These are phyloP conservation scores for Grammothele lineata DNA, from an alignment of 768 basidiomycete species.

Conservation along the genomic window DNA sequence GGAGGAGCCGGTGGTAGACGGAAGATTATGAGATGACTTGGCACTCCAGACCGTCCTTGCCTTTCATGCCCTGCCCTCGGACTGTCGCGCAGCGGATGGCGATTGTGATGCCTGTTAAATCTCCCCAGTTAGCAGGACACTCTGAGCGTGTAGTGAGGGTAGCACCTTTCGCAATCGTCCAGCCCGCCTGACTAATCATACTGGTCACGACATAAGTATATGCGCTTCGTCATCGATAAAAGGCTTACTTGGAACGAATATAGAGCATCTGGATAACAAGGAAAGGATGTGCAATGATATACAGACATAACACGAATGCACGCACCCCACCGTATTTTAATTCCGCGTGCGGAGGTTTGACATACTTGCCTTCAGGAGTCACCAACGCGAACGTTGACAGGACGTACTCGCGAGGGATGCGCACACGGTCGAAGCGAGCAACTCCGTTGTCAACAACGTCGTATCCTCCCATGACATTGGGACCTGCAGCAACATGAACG, in stretches of 20 bases:
- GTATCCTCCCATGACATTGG: slow-evolving; percentile 49
- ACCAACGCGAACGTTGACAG: slow-evolving; percentile 70
- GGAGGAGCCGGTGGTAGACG: slow-evolving; percentile 66
- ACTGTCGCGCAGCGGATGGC: slow-evolving; percentile 70
- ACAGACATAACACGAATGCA: no score
- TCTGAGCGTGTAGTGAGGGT: neutral
- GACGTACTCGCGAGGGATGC: slow-evolving; percentile 69
- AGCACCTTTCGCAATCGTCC: slow-evolving; percentile 61
- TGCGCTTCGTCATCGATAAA: neutral
- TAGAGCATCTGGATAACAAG: slow-evolving; percentile 56
- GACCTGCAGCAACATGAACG: no score
- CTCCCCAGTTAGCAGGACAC: neutral
- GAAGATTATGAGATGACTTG: slow-evolving; percentile 71
- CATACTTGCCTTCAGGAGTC: slow-evolving; percentile 58
- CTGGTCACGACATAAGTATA: slow-evolving; percentile 18
- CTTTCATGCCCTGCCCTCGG: slow-evolving; percentile 59
- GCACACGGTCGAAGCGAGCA: slow-evolving; percentile 58
- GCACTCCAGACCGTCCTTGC: slow-evolving; percentile 50
- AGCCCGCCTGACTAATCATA: slow-evolving; percentile 61
- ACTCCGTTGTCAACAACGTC: slow-evolving; percentile 62
- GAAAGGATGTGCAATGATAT: neutral
- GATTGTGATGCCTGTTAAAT: slow-evolving; percentile 46
- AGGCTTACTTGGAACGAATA: slow-evolving; percentile 58
- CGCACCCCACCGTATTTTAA: slow-evolving; percentile 71
- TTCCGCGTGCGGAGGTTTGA: slow-evolving; percentile 69